These are phyloP conservation scores for Colletotrichum sidae DNA, from an alignment of 2,329 filamentous ascomycete genomes.

Conservation along the genomic window DNA sequence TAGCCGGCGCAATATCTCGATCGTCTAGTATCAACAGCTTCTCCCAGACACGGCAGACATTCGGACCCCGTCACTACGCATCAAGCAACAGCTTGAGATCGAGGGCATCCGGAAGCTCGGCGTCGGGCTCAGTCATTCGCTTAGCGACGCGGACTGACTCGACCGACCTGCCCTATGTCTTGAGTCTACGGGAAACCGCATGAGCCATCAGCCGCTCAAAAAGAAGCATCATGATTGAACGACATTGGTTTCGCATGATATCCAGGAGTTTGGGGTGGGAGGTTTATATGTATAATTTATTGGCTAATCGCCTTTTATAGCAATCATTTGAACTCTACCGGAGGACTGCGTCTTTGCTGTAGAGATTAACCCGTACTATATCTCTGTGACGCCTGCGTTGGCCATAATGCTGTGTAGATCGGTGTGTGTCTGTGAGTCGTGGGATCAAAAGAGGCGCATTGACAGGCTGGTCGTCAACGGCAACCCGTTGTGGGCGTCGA, in stretches of 20 bases:
- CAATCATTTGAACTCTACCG: background rate
- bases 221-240: constrained; percentile 28
- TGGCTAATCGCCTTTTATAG: constrained; percentile 18
- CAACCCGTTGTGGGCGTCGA: too few species aligned
- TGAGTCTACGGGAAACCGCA: constrained; percentile 39
- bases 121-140: constrained; percentile 58
- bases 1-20: constrained; percentile 50
- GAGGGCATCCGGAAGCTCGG: constrained; percentile 48
- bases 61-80: constrained; percentile 49
- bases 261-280: constrained; percentile 31
- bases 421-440: too few species aligned
- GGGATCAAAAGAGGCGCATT: too few species aligned
- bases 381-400: too few species aligned
- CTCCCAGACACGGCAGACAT: constrained; percentile 56
- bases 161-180: constrained; percentile 49
- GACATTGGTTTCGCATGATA: constrained; percentile 33
- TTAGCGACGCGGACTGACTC: constrained; percentile 53
- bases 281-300: constrained; percentile 27
- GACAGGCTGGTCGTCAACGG: too few species aligned
- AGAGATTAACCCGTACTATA: too few species aligned
- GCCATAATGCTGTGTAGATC: too few species aligned
- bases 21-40: constrained; percentile 54
- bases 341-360: background rate
- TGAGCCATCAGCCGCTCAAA: constrained; percentile 19
- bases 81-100: constrained; percentile 56